These are phyloP conservation scores for Ailanthus altissimus DNA, from an alignment of 345 rosid genomes.

Conservation along the genomic window DNA sequence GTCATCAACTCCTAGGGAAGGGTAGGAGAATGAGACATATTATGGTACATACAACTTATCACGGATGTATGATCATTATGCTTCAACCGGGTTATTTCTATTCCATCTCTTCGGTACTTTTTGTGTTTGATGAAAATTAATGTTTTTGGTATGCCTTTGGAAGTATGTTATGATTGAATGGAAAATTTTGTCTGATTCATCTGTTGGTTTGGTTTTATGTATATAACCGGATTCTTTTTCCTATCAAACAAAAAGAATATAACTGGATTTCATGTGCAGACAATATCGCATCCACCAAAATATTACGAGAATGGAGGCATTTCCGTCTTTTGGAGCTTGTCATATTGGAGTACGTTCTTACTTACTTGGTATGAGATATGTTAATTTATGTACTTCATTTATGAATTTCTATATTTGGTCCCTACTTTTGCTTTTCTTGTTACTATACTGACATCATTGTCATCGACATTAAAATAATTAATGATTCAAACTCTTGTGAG, in stretches of 20 bases:
- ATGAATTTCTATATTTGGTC: neutral
- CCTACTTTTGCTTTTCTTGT: neutral
- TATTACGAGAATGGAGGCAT: conserved; percentile 56
- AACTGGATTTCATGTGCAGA: conserved; percentile 42
- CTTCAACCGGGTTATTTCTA: too few species aligned
- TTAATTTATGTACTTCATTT: conserved; percentile 6
- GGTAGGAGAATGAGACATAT: too few species aligned
- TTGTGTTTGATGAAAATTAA: too few species aligned
- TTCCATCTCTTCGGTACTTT: too few species aligned
- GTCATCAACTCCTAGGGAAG: too few species aligned
- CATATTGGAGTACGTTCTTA: conserved; percentile 97
- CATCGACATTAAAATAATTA: neutral
- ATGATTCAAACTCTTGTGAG: neutral
- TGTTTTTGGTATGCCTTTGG: neutral
- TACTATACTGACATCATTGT: neutral
- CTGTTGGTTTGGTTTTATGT: neutral
- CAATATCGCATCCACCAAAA: conserved; percentile 48
- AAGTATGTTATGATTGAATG: neutral
- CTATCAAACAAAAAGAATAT: too few species aligned
- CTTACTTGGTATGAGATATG: conserved; percentile 78
- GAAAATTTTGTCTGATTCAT: neutral
- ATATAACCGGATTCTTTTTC: neutral
- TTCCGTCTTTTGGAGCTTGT: conserved; percentile 96
- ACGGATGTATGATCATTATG: too few species aligned
- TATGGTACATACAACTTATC: too few species aligned